Evolutionary conservation across 179 eudicot species (phyloP).

Genomic region (Dionaea muscipula): DNA sequence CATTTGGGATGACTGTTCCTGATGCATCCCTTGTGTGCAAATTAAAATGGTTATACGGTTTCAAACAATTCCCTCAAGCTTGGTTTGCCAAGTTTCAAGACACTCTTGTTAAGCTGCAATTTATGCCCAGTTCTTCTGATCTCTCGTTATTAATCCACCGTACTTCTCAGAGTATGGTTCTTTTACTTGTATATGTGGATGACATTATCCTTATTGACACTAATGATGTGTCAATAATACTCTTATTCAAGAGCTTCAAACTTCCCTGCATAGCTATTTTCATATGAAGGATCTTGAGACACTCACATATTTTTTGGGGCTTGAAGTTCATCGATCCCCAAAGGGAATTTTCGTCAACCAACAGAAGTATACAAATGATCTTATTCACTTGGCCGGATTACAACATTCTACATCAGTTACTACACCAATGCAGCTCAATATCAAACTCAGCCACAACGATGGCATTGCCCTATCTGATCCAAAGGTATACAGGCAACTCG

Average conservation of each 20-base stretch:
- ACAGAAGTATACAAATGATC: too few species aligned
- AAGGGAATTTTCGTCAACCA: too few species aligned
- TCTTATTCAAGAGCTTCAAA: too few species aligned
- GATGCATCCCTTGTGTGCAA: neutral
- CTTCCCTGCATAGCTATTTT: neutral
- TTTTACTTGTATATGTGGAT: neutral
- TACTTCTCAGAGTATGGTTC: neutral
- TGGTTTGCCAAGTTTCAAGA: conserved; percentile 8
- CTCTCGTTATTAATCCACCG: neutral
- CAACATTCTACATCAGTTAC: too few species aligned
- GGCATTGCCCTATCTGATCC: too few species aligned
- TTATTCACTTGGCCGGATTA: too few species aligned
- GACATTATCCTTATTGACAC: neutral
- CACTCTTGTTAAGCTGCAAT: neutral
- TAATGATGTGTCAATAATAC: neutral
- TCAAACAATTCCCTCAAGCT: conserved; percentile 5
- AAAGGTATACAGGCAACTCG: too few species aligned
- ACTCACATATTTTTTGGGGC: too few species aligned
- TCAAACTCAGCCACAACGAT: too few species aligned
- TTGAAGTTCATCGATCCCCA: neutral
- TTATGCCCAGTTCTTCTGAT: conserved; percentile 3
- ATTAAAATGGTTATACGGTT: conserved; percentile 1
- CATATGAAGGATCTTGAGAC: conserved; percentile 7
- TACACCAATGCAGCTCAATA: too few species aligned
- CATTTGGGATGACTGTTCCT: neutral